Evolutionary conservation across 345 rosid species (phyloP).

Genomic region (Lepidium didymum): DNA sequence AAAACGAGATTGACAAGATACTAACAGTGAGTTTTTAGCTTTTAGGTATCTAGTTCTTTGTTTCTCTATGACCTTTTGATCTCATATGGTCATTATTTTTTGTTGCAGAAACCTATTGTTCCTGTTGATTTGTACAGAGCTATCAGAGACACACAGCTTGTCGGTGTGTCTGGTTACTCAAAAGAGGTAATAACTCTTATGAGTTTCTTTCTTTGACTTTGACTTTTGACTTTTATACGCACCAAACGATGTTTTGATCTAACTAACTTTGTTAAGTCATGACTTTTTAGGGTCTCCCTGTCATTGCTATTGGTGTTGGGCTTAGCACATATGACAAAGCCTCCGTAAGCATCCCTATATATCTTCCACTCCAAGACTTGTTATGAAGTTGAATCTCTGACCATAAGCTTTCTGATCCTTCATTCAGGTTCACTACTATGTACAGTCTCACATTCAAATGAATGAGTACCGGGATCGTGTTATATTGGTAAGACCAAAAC

Average conservation of each 20-base stretch:
- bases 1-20: slow-evolving; percentile 73
- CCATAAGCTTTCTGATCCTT: slow-evolving; percentile 1
- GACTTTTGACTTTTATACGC: background rate
- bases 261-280: background rate
- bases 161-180: slow-evolving; percentile 88
- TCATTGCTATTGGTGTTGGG: slow-evolving; percentile 82
- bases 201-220: background rate
- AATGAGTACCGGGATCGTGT: slow-evolving; percentile 95
- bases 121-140: slow-evolving; percentile 76
- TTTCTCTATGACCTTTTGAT: background rate
- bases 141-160: slow-evolving; percentile 84
- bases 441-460: slow-evolving; percentile 96
- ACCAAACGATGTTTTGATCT: background rate
- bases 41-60: background rate
- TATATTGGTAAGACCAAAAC: slow-evolving; percentile 50
- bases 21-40: slow-evolving; percentile 39
- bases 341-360: slow-evolving; percentile 51
- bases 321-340: slow-evolving; percentile 93
- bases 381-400: slow-evolving; percentile 7
- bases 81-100: background rate
- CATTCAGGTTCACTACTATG: slow-evolving; percentile 71
- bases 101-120: slow-evolving; percentile 69
- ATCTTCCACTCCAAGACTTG: background rate
- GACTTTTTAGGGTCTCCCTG: slow-evolving; percentile 73
- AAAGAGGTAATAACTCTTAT: slow-evolving; percentile 56